Percentiles rank a stretch among this genome's conserved stretches.
Conservation (phyloP, 2,329 filamentous ascomycete species). For the Ramularia collo-cygni region DNA sequence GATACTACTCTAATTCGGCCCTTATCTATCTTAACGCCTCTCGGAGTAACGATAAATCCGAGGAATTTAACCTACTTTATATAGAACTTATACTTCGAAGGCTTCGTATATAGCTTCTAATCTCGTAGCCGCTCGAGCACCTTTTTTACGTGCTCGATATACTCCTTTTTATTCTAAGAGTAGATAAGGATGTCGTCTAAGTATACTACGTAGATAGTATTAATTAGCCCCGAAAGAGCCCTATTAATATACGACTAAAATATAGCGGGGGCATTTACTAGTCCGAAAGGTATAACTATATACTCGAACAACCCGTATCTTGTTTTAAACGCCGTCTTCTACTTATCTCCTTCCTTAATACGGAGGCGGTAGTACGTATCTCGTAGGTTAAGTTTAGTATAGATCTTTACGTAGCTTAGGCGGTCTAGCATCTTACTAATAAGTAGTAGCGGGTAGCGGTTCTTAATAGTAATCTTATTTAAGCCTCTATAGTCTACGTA, state of each 20-base stretch:
- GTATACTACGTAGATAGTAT: constrained; percentile 20
- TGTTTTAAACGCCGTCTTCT: constrained; percentile 10
- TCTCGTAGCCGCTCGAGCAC: constrained; percentile 1
- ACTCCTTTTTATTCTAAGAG: constrained; percentile 5
- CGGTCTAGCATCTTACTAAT: neutral
- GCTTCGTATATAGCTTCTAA: constrained; percentile 8
- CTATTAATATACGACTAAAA: constrained; percentile 19
- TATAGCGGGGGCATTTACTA: constrained; percentile 1
- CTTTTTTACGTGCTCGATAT: constrained; percentile 2
- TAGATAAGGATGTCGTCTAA: constrained; percentile 24
- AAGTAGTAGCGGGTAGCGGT: neutral
- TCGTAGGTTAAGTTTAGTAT: constrained; percentile 18
- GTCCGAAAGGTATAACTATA: constrained; percentile 7
- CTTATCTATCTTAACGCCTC: constrained; percentile 1
- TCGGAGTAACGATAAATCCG: neutral
- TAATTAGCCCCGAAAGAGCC: constrained; percentile 15
- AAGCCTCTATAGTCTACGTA: neutral
- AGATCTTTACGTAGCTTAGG: neutral
- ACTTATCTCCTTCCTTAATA: constrained; percentile 6
- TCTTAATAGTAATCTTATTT: neutral
- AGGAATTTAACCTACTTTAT: constrained; percentile 22
- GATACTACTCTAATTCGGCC: neutral
- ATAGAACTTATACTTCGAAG: constrained; percentile 25
- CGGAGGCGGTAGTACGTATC: constrained; percentile 9
- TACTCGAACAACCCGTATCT: constrained; percentile 8